A percentile compares a stretch with the other conserved stretches of the same genome.
Conservation (phyloP, 2,329 filamentous ascomycete genomes). For the Ophiostoma novo-ulmi region DNA sequence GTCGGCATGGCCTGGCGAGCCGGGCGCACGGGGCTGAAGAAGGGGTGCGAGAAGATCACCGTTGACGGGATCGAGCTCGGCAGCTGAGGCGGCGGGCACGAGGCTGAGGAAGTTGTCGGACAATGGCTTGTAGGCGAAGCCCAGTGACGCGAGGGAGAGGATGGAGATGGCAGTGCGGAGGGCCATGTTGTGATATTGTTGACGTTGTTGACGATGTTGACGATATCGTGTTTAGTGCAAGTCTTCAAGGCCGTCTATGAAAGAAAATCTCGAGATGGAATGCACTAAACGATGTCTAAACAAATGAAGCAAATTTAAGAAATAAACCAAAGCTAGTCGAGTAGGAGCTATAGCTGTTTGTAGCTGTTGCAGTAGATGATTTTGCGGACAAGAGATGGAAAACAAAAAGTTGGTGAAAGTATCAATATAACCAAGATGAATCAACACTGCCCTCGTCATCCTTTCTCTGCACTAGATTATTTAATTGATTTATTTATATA, state of each 20-base stretch:
- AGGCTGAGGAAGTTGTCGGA: slow-evolving; percentile 60
- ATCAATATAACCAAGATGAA: slow-evolving; percentile 4
- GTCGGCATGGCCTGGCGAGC: slow-evolving; percentile 60
- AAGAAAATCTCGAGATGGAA: neutral
- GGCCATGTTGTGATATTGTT: neutral
- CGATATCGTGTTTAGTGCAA: neutral
- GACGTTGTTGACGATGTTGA: neutral
- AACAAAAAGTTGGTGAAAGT: neutral
- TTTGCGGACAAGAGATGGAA: neutral
- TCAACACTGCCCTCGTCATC: neutral
- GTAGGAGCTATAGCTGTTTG: neutral
- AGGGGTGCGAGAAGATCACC: slow-evolving; percentile 70
- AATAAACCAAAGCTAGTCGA: neutral
- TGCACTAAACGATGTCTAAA: no score
- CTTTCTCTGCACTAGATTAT: neutral
- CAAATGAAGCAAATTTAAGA: neutral
- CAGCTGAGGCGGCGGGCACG: slow-evolving; percentile 54
- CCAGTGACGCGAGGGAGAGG: slow-evolving; percentile 29
- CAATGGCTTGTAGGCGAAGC: slow-evolving; percentile 41
- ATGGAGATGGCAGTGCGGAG: slow-evolving; percentile 28
- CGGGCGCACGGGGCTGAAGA: slow-evolving; percentile 67
- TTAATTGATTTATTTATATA: neutral
- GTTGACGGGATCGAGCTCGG: slow-evolving; percentile 63
- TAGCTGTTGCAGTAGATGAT: neutral
- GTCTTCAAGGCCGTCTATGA: neutral